Evolutionary conservation across 305 asterid genomes (phyloP).

Genomic region (Plantago coronopus): DNA sequence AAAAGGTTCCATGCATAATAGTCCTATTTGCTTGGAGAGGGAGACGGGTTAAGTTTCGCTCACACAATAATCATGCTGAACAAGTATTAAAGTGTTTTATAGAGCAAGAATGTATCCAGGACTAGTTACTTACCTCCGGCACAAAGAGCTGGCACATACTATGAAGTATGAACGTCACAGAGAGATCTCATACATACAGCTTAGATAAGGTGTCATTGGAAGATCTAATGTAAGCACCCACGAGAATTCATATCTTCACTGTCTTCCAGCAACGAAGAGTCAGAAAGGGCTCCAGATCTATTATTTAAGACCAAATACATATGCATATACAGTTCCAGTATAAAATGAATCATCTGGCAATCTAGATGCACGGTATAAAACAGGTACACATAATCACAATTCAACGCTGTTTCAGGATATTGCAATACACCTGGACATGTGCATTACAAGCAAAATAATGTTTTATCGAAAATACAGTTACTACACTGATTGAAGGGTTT

Average conservation of each 20-base stretch:
- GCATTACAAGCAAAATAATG: too few relatives aligned
- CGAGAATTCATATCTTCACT: constrained; percentile 61
- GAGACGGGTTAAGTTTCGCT: too few relatives aligned
- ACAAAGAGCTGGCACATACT: constrained; percentile 72
- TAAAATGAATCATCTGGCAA: constrained; percentile 23
- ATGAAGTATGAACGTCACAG: too few relatives aligned
- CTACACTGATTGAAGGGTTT: too few relatives aligned
- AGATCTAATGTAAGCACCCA: constrained; percentile 79
- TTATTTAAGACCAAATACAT: too few relatives aligned
- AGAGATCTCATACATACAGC: constrained; percentile 86
- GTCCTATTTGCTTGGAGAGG: too few relatives aligned
- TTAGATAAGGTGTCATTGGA: constrained; percentile 87
- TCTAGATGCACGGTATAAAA: neutral
- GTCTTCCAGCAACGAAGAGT: constrained; percentile 9
- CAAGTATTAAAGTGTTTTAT: neutral
- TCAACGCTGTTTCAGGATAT: too few relatives aligned
- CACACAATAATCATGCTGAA: too few relatives aligned
- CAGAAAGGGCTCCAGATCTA: too few relatives aligned
- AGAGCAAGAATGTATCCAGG: constrained; percentile 3
- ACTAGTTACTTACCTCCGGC: constrained; percentile 9
- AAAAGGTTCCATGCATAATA: too few relatives aligned
- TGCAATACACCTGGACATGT: too few relatives aligned
- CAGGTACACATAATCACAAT: neutral
- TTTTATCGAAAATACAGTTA: too few relatives aligned
- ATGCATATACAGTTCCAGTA: constrained; percentile 17